Conservation (phyloP, 208 protist species). For the Wallacemonas collosoma region DNA sequence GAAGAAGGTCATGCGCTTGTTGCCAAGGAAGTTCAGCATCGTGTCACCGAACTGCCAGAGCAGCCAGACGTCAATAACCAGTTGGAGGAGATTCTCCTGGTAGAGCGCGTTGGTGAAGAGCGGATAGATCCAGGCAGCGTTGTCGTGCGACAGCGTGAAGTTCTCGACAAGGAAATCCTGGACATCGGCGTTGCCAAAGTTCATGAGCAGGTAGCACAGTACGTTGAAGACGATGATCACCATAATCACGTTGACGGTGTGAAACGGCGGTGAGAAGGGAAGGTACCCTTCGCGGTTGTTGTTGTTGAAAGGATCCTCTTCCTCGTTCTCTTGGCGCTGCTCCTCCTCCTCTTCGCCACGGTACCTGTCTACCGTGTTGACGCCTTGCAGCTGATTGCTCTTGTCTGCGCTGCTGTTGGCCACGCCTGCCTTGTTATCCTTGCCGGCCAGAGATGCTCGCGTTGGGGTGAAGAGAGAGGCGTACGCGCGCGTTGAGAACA, state of each 20-base stretch:
- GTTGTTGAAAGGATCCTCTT: constrained; percentile 63
- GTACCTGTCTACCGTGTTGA: constrained; percentile 51
- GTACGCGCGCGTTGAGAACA: not conserved
- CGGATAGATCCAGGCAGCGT: constrained; percentile 76
- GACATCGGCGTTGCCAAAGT: constrained; percentile 73
- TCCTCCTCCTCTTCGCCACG: constrained; percentile 64
- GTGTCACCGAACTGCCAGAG: constrained; percentile 86
- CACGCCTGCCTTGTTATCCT: not conserved
- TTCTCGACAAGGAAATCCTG: constrained; percentile 87
- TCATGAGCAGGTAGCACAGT: constrained; percentile 81
- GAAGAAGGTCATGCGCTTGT: constrained; percentile 81
- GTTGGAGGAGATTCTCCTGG: constrained; percentile 88
- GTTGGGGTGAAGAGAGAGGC: not conserved
- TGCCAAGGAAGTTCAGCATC: constrained; percentile 86
- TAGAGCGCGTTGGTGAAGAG: constrained; percentile 88
- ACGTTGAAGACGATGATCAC: constrained; percentile 78
- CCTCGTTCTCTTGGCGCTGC: constrained; percentile 33
- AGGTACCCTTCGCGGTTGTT: constrained; percentile 71
- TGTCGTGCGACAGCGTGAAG: constrained; percentile 87
- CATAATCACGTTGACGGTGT: constrained; percentile 90
- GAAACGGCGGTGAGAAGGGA: constrained; percentile 84
- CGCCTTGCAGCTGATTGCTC: constrained; percentile 51
- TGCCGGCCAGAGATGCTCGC: not conserved
- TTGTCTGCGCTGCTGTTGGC: constrained; percentile 10
- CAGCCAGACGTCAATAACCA: constrained; percentile 86